Evolutionary conservation across 805 yeast species (phyloP).

Genomic region (Grigorovia yakushimaensis): DNA sequence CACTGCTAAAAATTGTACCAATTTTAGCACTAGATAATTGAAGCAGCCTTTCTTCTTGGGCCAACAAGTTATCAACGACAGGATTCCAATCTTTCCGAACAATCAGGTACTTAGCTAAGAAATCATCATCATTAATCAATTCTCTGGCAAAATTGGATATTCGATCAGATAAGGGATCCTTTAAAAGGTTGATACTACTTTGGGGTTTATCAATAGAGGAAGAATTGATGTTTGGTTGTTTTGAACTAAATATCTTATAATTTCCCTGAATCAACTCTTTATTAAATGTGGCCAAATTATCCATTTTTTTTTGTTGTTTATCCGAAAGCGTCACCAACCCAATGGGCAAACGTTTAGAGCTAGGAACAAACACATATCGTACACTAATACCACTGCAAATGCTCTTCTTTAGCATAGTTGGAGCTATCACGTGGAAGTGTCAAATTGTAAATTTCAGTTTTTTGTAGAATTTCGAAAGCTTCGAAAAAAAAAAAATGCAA

Average conservation of each 20-base stretch:
- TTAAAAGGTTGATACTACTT: conserved; percentile 5
- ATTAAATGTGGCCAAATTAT: neutral
- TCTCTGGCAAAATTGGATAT: conserved; percentile 4
- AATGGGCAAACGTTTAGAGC: neutral
- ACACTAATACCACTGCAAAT: neutral
- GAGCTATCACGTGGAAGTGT: neutral
- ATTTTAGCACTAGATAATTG: conserved; percentile 6
- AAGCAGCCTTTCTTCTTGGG: conserved; percentile 8
- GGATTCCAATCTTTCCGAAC: conserved; percentile 23
- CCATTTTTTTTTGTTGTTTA: neutral
- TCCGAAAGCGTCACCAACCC: neutral
- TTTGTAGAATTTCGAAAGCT: neutral
- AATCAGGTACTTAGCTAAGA: conserved; percentile 15
- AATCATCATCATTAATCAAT: conserved; percentile 17
- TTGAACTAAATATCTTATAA: neutral
- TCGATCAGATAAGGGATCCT: conserved; percentile 13
- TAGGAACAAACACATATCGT: neutral
- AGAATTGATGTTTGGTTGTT: conserved; percentile 7
- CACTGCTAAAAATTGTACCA: conserved; percentile 7
- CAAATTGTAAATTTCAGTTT: neutral
- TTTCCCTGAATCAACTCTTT: neutral
- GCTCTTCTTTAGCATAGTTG: neutral
- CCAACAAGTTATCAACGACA: conserved; percentile 14
- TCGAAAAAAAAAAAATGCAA: no score
- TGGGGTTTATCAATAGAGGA: conserved; percentile 10